phyloP scores from a whole-genome alignment of 176 grass and related monocot species.

The Carex littledalei region DNA sequence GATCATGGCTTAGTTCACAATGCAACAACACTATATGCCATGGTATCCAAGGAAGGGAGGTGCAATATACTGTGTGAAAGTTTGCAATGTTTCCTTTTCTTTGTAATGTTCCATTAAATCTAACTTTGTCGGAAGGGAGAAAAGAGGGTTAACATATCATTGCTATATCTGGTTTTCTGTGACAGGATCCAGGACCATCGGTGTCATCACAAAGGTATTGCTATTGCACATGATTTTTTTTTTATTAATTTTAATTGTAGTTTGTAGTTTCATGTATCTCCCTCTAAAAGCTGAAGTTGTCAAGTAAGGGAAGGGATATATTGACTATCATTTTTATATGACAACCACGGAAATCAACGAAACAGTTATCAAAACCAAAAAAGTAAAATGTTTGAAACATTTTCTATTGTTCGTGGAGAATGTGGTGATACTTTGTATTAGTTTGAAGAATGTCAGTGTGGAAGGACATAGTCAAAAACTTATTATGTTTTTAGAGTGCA shows the following conservation, averaged over 20 bases:
- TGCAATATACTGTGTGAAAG: background rate
- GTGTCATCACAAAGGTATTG: constrained; percentile 94
- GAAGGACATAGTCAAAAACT: background rate
- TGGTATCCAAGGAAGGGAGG: background rate
- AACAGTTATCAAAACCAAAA: background rate
- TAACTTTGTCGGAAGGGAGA: background rate
- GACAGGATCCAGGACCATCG: constrained; percentile 80
- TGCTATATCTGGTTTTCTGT: constrained; percentile 21
- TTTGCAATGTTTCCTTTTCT: constrained; percentile 6
- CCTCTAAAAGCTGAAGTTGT: background rate
- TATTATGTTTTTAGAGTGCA: background rate
- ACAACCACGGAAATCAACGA: background rate
- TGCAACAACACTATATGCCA: background rate
- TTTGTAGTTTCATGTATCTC: background rate
- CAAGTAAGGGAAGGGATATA: background rate
- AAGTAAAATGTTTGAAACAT: background rate
- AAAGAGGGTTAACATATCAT: background rate
- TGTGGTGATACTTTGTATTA: background rate
- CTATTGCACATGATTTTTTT: background rate
- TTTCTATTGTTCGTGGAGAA: background rate
- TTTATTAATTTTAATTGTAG: background rate
- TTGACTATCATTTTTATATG: background rate
- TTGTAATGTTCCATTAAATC: background rate
- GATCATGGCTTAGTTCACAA: background rate
- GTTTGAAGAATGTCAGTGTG: background rate